Evolutionary conservation across 1,284 basidiomycete genomes (phyloP).

Genomic region (Phellopilus nigrolimitatus): DNA sequence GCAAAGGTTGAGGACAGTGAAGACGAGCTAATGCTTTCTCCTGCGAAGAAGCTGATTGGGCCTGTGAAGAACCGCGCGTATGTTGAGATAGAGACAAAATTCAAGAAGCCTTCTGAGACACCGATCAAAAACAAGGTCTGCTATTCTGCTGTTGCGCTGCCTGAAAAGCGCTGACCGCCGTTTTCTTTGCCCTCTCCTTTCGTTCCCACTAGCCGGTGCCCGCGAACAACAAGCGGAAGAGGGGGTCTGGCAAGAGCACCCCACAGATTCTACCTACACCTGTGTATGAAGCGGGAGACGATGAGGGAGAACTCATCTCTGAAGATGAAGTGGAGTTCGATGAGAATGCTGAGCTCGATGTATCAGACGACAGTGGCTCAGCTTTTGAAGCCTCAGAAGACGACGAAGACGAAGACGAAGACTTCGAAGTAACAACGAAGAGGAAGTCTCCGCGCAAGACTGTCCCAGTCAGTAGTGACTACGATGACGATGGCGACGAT

Average conservation of each 20-base stretch:
- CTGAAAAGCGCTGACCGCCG: not conserved
- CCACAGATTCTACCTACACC: constrained; percentile 24
- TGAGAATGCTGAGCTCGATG: constrained; percentile 13
- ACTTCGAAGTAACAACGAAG: constrained; percentile 36
- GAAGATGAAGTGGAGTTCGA: constrained; percentile 23
- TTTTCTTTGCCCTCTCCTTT: not conserved
- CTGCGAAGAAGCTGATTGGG: constrained; percentile 14
- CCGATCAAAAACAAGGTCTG: constrained; percentile 13
- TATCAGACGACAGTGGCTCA: constrained; percentile 22
- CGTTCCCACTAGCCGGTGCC: not conserved
- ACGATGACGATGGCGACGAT: constrained; percentile 26
- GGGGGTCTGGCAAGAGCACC: constrained; percentile 26
- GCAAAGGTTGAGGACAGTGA: constrained; percentile 23
- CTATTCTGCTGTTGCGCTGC: constrained; percentile 36
- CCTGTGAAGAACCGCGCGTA: constrained; percentile 19
- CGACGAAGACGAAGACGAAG: constrained; percentile 38
- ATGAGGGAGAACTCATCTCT: constrained; percentile 24
- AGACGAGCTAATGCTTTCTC: constrained; percentile 19
- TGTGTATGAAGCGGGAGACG: constrained; percentile 27
- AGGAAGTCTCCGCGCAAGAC: constrained; percentile 24
- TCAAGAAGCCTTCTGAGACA: not conserved
- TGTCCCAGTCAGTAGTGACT: constrained; percentile 37
- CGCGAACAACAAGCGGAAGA: constrained; percentile 32
- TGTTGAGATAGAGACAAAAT: constrained; percentile 24
- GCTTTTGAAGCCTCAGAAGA: constrained; percentile 36